Evolutionary conservation across 1,284 basidiomycete species (phyloP).

Genomic region (Meira nashicola): DNA sequence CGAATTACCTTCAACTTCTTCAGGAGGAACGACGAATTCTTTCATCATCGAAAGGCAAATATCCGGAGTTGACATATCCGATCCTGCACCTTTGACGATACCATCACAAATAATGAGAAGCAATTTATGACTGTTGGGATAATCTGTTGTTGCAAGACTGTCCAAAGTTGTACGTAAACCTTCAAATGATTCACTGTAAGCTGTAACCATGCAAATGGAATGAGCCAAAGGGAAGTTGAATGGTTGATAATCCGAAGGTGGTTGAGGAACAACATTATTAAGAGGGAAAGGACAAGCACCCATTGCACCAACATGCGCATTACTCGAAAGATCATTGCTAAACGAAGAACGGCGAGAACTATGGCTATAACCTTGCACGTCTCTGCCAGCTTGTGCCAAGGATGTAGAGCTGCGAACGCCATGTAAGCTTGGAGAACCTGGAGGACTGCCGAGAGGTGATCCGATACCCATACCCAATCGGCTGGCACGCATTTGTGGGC

Average conservation of each 20-base stretch:
- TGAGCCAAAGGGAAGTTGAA: conserved; percentile 94
- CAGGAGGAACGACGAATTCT: conserved; percentile 75
- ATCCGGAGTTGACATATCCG: conserved; percentile 63
- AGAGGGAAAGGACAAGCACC: conserved; percentile 72
- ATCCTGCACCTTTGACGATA: conserved; percentile 78
- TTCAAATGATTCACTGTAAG: conserved; percentile 94
- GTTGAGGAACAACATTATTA: conserved; percentile 84
- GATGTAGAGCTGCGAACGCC: conserved; percentile 79
- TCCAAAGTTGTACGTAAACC: conserved; percentile 95
- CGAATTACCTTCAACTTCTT: conserved; percentile 87
- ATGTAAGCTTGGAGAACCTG: conserved; percentile 69
- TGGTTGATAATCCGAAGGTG: conserved; percentile 82
- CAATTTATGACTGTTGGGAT: conserved; percentile 95
- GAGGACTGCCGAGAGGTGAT: conserved; percentile 59
- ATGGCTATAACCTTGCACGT: conserved; percentile 18
- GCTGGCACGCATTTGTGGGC: conserved; percentile 10
- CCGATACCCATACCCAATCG: conserved; percentile 26
- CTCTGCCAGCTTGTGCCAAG: conserved; percentile 53
- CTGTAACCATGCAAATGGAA: conserved; percentile 92
- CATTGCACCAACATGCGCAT: conserved; percentile 27
- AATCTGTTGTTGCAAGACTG: conserved; percentile 95
- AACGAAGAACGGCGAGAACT: conserved; percentile 42
- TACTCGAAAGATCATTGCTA: conserved; percentile 26
- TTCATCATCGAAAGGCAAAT: conserved; percentile 97
- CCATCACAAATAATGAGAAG: conserved; percentile 95